Conservation (phyloP, 2,329 filamentous ascomycete species). For the Pseudogymnoascus destructans region DNA sequence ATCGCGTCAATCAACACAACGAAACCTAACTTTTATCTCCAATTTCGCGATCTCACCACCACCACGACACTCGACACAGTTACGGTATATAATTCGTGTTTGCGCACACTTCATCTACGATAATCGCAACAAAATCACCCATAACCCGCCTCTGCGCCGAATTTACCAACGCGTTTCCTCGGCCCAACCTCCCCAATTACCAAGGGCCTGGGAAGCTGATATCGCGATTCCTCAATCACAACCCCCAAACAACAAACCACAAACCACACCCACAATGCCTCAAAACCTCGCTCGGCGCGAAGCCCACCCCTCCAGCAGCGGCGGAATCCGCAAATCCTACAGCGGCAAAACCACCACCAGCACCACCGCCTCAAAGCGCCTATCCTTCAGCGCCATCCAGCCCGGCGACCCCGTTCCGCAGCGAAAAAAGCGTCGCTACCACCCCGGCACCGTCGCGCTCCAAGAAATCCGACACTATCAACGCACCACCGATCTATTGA, state of each 20-base stretch:
- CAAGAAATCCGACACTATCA: slow-evolving; percentile 89
- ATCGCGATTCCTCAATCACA: neutral
- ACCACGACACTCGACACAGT: neutral
- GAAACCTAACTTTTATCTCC: neutral
- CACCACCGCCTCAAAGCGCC: neutral
- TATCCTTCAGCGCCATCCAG: slow-evolving; percentile 3
- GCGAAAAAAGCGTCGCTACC: slow-evolving; percentile 50
- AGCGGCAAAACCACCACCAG: neutral
- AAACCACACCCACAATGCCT: neutral
- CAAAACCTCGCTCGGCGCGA: neutral
- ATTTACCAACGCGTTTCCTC: neutral
- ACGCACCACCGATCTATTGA: slow-evolving; percentile 73
- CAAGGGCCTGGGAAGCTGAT: neutral
- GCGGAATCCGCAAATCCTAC: neutral
- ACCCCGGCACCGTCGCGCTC: slow-evolving; percentile 71
- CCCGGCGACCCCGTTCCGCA: slow-evolving; percentile 59
- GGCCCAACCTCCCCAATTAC: neutral
- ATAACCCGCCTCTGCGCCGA: neutral
- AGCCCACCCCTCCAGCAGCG: neutral
- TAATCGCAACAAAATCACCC: neutral
- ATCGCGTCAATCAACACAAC: slow-evolving; percentile 3
- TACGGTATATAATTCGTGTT: neutral
- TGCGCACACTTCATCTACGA: neutral
- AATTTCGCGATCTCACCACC: neutral
- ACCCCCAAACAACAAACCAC: neutral